phyloP scores from a whole-genome alignment of 805 yeast species.

The Grigorovia yakushimaensis region DNA sequence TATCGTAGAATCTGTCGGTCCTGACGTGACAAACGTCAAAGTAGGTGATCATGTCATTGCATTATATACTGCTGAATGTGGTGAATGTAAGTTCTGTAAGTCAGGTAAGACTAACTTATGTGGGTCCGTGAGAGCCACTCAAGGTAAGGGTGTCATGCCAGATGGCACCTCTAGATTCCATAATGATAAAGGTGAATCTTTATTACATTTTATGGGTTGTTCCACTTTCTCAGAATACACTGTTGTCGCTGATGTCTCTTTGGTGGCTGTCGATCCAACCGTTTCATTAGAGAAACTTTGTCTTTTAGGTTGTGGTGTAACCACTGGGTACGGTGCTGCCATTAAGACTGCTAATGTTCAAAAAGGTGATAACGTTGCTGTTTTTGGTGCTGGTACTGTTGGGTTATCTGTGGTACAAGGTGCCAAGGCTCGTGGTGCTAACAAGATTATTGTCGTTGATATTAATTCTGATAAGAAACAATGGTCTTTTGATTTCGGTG shows the following conservation, averaged over 20 bases:
- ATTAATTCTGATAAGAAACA: constrained; percentile 73
- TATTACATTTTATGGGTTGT: constrained; percentile 95
- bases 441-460: constrained; percentile 76
- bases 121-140: constrained; percentile 92
- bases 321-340: constrained; percentile 98
- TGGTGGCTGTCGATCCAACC: constrained; percentile 77
- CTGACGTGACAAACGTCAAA: constrained; percentile 82
- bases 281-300: constrained; percentile 85
- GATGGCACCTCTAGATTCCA: constrained; percentile 92
- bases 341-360: constrained; percentile 80
- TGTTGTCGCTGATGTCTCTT: constrained; percentile 94
- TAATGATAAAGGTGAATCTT: constrained; percentile 65
- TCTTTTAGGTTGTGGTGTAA: constrained; percentile 95
- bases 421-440: constrained; percentile 74
- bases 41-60: constrained; percentile 92
- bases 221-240: constrained; percentile 96
- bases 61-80: constrained; percentile 93
- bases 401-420: constrained; percentile 97
- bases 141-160: constrained; percentile 97
- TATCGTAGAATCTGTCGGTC: constrained; percentile 88
- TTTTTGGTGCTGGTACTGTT: constrained; percentile 96
- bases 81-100: constrained; percentile 87
- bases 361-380: constrained; percentile 87
- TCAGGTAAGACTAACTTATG: constrained; percentile 96
- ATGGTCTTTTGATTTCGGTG: constrained; percentile 87